These are phyloP conservation scores for Fusarium pilosicola DNA, from an alignment of 2,329 filamentous ascomycete species.

Conservation along the genomic window DNA sequence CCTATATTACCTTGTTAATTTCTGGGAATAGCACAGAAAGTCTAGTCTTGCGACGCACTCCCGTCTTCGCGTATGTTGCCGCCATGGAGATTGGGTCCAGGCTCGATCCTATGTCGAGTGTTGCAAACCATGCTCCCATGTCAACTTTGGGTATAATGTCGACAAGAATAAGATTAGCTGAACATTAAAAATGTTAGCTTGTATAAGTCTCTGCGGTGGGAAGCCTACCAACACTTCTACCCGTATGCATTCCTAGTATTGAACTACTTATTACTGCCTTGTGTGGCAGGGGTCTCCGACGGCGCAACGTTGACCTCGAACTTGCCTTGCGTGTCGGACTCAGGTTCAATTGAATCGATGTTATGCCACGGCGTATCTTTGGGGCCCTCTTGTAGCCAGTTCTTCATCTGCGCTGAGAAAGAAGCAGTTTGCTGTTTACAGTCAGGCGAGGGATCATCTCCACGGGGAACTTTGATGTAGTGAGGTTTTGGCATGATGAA, in stretches of 20 bases:
- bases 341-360: neutral
- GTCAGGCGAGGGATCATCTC: neutral
- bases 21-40: neutral
- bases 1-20: neutral
- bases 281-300: neutral
- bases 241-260: rapidly evolving
- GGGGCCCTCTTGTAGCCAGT: neutral
- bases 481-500: neutral
- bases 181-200: neutral
- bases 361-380: conserved; percentile 16
- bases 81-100: neutral
- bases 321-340: neutral
- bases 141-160: neutral
- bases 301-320: neutral
- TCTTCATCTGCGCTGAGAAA: neutral
- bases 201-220: rapidly evolving
- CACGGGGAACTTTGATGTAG: neutral
- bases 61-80: neutral
- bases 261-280: neutral
- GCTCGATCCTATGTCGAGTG: neutral
- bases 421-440: neutral
- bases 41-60: neutral
- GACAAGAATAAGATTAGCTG: neutral
- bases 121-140: neutral
- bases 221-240: neutral